Percentiles rank a stretch among this genome's conserved stretches.
These are phyloP conservation scores for Globisporangium cylindrosporum DNA, from an alignment of 352 stramenopile genomes.

Conservation along the genomic window DNA sequence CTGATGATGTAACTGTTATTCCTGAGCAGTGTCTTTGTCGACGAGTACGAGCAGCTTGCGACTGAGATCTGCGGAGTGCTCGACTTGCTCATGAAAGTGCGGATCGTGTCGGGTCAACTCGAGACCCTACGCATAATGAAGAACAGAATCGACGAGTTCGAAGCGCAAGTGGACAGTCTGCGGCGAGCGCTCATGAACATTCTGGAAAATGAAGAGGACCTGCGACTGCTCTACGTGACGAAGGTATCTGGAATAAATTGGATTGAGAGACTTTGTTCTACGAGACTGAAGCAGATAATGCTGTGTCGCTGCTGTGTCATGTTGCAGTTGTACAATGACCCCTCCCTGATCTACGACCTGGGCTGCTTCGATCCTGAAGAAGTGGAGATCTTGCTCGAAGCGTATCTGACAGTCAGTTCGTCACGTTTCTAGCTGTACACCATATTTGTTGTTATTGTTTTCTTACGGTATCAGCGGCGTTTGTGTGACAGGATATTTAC, in stretches of 20 bases:
- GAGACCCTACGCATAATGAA: constrained; percentile 67
- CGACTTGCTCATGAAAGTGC: constrained; percentile 46
- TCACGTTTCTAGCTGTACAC: not conserved
- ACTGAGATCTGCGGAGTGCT: constrained; percentile 22
- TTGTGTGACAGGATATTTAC: constrained; percentile 44
- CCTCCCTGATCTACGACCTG: constrained; percentile 10
- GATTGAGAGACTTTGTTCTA: no score
- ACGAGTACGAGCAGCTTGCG: constrained; percentile 12
- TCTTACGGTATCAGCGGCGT: not conserved
- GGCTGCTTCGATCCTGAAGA: constrained; percentile 15
- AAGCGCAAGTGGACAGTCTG: constrained; percentile 61
- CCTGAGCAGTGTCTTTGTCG: not conserved
- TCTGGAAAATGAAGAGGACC: constrained; percentile 65
- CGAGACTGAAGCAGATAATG: not conserved
- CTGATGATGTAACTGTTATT: not conserved
- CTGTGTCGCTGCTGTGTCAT: not conserved
- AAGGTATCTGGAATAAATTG: not conserved
- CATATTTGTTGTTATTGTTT: not conserved
- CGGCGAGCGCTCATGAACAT: constrained; percentile 62
- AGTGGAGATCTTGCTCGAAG: constrained; percentile 14
- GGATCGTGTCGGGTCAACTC: constrained; percentile 45
- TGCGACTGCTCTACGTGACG: constrained; percentile 61
- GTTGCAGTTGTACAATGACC: constrained; percentile 45
- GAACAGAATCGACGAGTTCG: constrained; percentile 70
- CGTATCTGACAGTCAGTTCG: constrained; percentile 9